Percentiles rank a stretch among this genome's conserved stretches.
These are phyloP conservation scores for Teunomyces atbi DNA, from an alignment of 805 yeast species.

Conservation along the genomic window DNA sequence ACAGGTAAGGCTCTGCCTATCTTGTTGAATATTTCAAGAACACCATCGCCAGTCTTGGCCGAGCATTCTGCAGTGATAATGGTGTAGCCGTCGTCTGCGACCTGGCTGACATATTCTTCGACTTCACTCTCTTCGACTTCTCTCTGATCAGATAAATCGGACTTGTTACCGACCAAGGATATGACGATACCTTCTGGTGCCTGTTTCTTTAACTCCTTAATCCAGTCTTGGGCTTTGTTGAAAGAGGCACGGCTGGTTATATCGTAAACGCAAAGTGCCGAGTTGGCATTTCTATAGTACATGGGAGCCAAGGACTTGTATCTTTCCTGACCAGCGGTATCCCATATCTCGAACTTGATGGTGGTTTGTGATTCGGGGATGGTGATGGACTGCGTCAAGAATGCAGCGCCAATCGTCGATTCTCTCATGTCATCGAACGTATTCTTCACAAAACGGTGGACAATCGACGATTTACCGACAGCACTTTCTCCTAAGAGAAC, in stretches of 20 bases:
- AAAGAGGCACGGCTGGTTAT: slow-evolving; percentile 68
- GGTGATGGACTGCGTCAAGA: slow-evolving; percentile 65
- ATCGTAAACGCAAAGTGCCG: slow-evolving; percentile 77
- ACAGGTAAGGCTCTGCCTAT: slow-evolving; percentile 44
- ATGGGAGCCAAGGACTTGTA: slow-evolving; percentile 77
- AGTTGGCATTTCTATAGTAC: slow-evolving; percentile 80
- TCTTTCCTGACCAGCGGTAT: slow-evolving; percentile 83
- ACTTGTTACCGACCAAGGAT: slow-evolving; percentile 78
- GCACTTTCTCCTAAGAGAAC: slow-evolving; percentile 81
- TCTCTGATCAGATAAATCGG: slow-evolving; percentile 54
- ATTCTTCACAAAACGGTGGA: slow-evolving; percentile 68
- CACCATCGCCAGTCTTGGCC: slow-evolving; percentile 45
- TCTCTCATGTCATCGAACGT: slow-evolving; percentile 71
- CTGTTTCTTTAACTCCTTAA: slow-evolving; percentile 77
- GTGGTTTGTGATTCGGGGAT: slow-evolving; percentile 50
- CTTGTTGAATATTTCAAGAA: slow-evolving; percentile 37
- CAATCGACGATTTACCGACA: slow-evolving; percentile 74
- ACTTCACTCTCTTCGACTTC: slow-evolving; percentile 44
- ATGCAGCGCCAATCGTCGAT: slow-evolving; percentile 85
- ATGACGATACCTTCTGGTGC: slow-evolving; percentile 74
- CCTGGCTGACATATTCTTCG: slow-evolving; percentile 39
- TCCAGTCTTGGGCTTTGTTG: slow-evolving; percentile 72
- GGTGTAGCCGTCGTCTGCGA: slow-evolving; percentile 46
- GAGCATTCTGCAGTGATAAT: slow-evolving; percentile 41
- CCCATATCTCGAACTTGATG: slow-evolving; percentile 80